Conservation (phyloP, 1,284 basidiomycete genomes). For the Pseudozyma hubeiensis region DNA sequence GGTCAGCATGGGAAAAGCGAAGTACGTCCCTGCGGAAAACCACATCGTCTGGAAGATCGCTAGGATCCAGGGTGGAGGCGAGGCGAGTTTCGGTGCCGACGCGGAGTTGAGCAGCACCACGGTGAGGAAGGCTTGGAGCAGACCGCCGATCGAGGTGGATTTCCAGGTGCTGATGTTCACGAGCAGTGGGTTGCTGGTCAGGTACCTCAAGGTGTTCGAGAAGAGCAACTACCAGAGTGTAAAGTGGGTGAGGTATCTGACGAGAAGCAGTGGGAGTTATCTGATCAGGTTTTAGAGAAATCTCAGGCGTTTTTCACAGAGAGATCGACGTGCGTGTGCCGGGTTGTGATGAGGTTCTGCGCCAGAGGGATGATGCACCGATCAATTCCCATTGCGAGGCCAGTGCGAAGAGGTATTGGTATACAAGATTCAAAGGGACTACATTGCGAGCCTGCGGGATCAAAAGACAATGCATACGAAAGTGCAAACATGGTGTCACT, state of each 20-base stretch:
- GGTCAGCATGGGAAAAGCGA: conserved; percentile 90
- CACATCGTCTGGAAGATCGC: conserved; percentile 98
- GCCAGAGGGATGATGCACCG: no score
- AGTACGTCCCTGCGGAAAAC: conserved; percentile 94
- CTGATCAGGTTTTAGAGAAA: conserved; percentile 53
- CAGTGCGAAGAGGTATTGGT: no score
- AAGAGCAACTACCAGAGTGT: conserved; percentile 84
- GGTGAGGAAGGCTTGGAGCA: conserved; percentile 88
- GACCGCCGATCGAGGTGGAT: conserved; percentile 96
- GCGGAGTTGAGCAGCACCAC: conserved; percentile 86
- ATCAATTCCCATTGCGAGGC: no score
- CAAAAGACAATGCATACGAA: no score
- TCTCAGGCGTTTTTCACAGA: no score
- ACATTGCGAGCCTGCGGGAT: no score
- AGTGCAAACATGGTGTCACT: no score
- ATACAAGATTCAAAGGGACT: no score
- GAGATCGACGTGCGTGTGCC: no score
- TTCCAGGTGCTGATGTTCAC: conserved; percentile 99
- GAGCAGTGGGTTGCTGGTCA: conserved; percentile 90
- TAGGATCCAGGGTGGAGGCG: conserved; percentile 89
- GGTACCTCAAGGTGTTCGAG: conserved; percentile 98
- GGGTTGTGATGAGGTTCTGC: no score
- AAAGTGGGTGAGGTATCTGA: conserved; percentile 68
- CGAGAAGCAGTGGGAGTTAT: conserved; percentile 57
- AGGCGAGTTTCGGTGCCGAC: conserved; percentile 85